Evolutionary conservation across 345 rosid species (phyloP).

Genomic region (Lepidium africanum): DNA sequence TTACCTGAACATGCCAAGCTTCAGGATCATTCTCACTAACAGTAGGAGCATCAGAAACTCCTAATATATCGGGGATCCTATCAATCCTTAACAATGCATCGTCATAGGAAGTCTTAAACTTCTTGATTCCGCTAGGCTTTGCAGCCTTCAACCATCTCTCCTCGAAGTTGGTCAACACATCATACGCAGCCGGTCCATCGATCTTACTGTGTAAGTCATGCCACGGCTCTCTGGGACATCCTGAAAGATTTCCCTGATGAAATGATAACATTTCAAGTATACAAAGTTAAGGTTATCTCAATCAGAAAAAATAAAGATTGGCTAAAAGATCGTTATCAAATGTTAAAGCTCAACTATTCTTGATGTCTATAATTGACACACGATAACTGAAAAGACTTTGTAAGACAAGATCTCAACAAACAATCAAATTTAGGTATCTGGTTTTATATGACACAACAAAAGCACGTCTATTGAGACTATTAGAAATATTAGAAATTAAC

Average conservation of each 20-base stretch:
- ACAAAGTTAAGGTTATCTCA: not conserved
- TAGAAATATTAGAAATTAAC: not conserved
- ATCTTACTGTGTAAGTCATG: constrained; percentile 77
- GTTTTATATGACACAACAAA: not conserved
- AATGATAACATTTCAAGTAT: not conserved
- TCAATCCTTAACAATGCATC: constrained; percentile 74
- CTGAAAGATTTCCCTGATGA: constrained; percentile 53
- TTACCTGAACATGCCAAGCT: constrained; percentile 86
- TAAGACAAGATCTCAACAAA: not conserved
- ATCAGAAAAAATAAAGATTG: not conserved
- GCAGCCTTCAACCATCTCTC: constrained; percentile 86
- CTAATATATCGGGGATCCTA: constrained; percentile 66
- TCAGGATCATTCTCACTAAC: constrained; percentile 46
- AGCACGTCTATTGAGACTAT: not conserved
- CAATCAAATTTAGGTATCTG: not conserved
- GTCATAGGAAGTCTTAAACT: constrained; percentile 47
- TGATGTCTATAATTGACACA: not conserved
- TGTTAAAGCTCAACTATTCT: not conserved
- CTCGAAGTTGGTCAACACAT: constrained; percentile 69
- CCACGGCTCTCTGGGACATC: constrained; percentile 93
- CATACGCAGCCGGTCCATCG: constrained; percentile 92
- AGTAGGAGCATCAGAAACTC: constrained; percentile 42
- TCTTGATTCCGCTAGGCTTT: constrained; percentile 57
- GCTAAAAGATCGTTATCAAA: not conserved
- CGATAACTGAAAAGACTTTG: not conserved